Evolutionary conservation across 2,329 filamentous ascomycete genomes (phyloP), one percentile per base, ranked within the genome.

Genomic region (Remersonia thermophila): DNA sequence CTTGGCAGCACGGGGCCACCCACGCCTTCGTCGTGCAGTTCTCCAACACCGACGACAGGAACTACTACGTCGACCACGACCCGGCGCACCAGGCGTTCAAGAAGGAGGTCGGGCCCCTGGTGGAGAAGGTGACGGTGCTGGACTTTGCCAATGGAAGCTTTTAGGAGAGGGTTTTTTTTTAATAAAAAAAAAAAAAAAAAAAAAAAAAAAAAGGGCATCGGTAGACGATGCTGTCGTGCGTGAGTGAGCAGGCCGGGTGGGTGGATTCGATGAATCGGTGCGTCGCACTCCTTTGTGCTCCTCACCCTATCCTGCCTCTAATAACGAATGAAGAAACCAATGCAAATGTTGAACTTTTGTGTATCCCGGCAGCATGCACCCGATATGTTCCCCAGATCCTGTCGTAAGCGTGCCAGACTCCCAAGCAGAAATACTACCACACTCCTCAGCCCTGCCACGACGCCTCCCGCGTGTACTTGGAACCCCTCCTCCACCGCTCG

Each of bases 401-500:
- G n/a, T n/a, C n/a, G n/a, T n/a, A n/a, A n/a, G n/a, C n/a, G n/a
- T n/a, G n/a, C n/a, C n/a, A n/a, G n/a, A n/a, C n/a, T n/a, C n/a
- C n/a, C n/a, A n/a, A n/a, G n/a, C n/a, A n/a, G n/a, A 9, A 23
- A 23, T 23, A 23, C 5, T 23, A 23, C 20, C 20, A 6, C 20
- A 23, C 5, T 27, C 30, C 28, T 45, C 32, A 47, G n/a, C n/a
- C n/a, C n/a, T n/a, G n/a, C n/a, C n/a, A n/a, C n/a, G n/a, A n/a
- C 27, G 42, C 38, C 47, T 60, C 60, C 32, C 55, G 59, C n/a
- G 65, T 68, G 37, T 69, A 73, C 34, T 57, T 56, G 2, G 65
- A 71, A 23, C 51, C 51, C 51, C 67, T 63, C 25, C 71, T 60
- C 71, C 69, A 75, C 18, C 45, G 46, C 12, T 54, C 49, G 2